phyloP scores from a whole-genome alignment of 139 green algal species.

The Chlorella sp. region DNA sequence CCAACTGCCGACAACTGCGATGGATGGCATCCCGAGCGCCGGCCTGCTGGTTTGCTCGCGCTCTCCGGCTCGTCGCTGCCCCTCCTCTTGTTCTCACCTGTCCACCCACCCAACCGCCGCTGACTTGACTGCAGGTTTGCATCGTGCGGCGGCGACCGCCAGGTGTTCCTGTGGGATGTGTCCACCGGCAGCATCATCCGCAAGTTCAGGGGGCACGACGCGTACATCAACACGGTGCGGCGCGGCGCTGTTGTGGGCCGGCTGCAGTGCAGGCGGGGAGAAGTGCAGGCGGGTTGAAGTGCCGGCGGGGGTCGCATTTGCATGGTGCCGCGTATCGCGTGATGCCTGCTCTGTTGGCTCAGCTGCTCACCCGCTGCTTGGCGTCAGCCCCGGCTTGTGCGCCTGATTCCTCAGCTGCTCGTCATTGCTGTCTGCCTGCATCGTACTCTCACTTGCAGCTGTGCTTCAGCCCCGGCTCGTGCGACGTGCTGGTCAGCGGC shows the following conservation, averaged over 20 bases:
- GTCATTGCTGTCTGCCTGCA: neutral
- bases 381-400: too few relatives aligned
- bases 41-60: too few relatives aligned
- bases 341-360: neutral
- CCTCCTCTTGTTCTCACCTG: too few relatives aligned
- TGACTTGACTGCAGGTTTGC: constrained; percentile 67
- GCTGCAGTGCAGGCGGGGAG: too few relatives aligned
- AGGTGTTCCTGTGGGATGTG: constrained; percentile 96
- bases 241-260: neutral
- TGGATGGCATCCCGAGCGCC: too few relatives aligned
- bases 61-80: too few relatives aligned
- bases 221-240: constrained; percentile 74
- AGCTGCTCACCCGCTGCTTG: neutral
- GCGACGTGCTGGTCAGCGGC: constrained; percentile 80
- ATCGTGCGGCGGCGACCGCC: constrained; percentile 85
- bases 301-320: neutral
- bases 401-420: too few relatives aligned
- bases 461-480: constrained; percentile 59
- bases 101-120: neutral
- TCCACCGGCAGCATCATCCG: constrained; percentile 79
- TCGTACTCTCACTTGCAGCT: constrained; percentile 57
- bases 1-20: too few relatives aligned
- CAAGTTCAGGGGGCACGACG: constrained; percentile 91
- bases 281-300: too few relatives aligned
- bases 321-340: too few relatives aligned